Conservation (phyloP, 169 alveolate species). For the Miamiensis avidus region DNA sequence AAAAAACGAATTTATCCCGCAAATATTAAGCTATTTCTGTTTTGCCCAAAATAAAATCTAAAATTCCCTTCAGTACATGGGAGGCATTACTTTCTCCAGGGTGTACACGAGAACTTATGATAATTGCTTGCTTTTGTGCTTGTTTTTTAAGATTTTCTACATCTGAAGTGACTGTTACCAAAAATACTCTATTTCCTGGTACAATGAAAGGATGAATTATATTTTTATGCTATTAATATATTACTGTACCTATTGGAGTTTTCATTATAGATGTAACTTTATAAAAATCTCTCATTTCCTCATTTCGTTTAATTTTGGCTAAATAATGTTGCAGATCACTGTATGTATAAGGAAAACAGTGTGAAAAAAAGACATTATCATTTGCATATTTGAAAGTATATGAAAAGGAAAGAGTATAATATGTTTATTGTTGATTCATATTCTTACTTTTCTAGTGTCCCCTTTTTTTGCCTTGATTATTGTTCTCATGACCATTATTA, state of each 20-base stretch:
- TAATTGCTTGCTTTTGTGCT: slow-evolving; percentile 52
- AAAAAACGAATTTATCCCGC: slow-evolving; percentile 55
- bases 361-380: slow-evolving; percentile 82
- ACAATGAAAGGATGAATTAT: background rate
- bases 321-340: slow-evolving; percentile 66
- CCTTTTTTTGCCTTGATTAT: slow-evolving; percentile 22
- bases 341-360: slow-evolving; percentile 80
- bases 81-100: slow-evolving; percentile 88
- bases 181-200: slow-evolving; percentile 5
- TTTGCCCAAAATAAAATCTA: slow-evolving; percentile 61
- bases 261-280: slow-evolving; percentile 45
- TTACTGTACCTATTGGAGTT: slow-evolving; percentile 52
- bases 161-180: slow-evolving; percentile 1
- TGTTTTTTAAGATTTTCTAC: slow-evolving; percentile 16
- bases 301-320: slow-evolving; percentile 25
- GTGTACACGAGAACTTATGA: slow-evolving; percentile 76
- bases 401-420: slow-evolving; percentile 6
- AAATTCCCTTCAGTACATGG: slow-evolving; percentile 71
- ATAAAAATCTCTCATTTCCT: slow-evolving; percentile 17
- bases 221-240: slow-evolving; percentile 41
- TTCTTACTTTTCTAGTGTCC: background rate
- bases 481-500: slow-evolving; percentile 43
- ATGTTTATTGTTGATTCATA: background rate
- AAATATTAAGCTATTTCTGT: slow-evolving; percentile 56
- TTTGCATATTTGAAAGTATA: slow-evolving; percentile 69